Evolutionary conservation across 2,329 filamentous ascomycete species (phyloP), one percentile per base, ranked within the genome.

Genomic region (Rutstroemia sydowiana): DNA sequence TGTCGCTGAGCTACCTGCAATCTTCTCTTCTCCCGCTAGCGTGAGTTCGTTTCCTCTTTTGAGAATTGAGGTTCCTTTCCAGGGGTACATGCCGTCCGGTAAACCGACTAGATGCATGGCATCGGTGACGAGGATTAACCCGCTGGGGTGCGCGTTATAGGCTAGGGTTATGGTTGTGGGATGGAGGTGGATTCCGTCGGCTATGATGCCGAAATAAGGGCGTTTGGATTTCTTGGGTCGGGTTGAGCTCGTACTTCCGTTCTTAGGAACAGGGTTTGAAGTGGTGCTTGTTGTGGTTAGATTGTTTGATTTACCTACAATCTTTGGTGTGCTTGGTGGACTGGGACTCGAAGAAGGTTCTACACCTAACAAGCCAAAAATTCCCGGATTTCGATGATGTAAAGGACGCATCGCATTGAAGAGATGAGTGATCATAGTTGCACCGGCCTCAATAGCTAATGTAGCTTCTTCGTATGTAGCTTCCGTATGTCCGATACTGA

Each of bases 341-440:
- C 32, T 48, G 11, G 34, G 39, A 23, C n/a, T 28, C 5, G 47
- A 41, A 14, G 36, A 57, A 61, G 84, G 78, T 8, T 78, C 77
- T 55, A 79, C 78, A 9, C 90, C 89, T 13, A 96, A 73, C 0
- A 95, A 81, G 26, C 91, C 91, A 66, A 95, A 95, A 61, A 95
- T 82, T 34, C 90, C 90, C 0, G 91, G 90, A 68, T 95, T 90
- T 53, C 91, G 85, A 73, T 96, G 89, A 68, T 93, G 88, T 46
- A 95, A 80, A 13, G 89, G 89, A 1, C 84, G 79, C 90, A 95
- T 95, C 23, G 90, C 90, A 67, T 95, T 95, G 79, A 95, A 95
- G 1, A 95, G 76, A 64, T 95, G 90, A 0, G 90, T 95, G 59
- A 95, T 87, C 88, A 95, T 95, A 45, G 79, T 87, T 2, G 87